Evolutionary conservation across 371 early-diverging fungal genomes (phyloP), one percentile per base, ranked within the genome.

Genomic region (Lichtheimia corymbifera): DNA sequence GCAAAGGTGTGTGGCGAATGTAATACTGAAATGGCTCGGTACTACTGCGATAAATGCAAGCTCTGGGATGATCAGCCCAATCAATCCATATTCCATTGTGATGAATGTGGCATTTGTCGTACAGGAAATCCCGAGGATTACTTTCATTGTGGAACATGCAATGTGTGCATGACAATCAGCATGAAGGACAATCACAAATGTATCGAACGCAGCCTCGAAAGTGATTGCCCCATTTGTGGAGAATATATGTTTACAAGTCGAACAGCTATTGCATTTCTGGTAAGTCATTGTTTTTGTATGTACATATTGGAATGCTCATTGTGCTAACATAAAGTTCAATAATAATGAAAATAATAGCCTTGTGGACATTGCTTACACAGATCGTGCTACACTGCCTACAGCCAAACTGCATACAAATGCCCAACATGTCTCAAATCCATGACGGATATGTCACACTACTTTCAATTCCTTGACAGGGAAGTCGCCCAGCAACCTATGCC

Each of bases 181-280:
- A 82, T 91, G 59, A 82, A 89, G 55, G 77, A 87, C 28, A 79
- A 87, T 12, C 99, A 99, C 77, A 84, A 86, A 55, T 98, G 98
- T 65, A 94, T 96, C 49, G 98, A 98, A 72, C 83, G 92, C 22
- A 93, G 90, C 41, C 67, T 97, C 40, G 94, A 96, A 63, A 83
- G 88, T 55, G 93, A 96, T 73, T 99, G 99, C 62, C 97, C 97
- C 0, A 96, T 99, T 55, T 99, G 99, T 76, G 94, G 95, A 41
- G 99, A 99, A 69, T 91, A 88, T 72, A 86, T 99, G 84, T 95
- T 95, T 63, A 96, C 94, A 0, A 86, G 87, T 35, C 89, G 89
- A 3, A 85, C 87, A 6, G 86, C 84, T 5, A 89, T 91, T 0
- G 88, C 92, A n/a, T 92, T 92, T 63, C 92, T 94, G 88, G 92